Evolutionary conservation across 2,329 filamentous ascomycete genomes (phyloP), one percentile per base, ranked within the genome.

Genomic region (Emmonsia crescens): DNA sequence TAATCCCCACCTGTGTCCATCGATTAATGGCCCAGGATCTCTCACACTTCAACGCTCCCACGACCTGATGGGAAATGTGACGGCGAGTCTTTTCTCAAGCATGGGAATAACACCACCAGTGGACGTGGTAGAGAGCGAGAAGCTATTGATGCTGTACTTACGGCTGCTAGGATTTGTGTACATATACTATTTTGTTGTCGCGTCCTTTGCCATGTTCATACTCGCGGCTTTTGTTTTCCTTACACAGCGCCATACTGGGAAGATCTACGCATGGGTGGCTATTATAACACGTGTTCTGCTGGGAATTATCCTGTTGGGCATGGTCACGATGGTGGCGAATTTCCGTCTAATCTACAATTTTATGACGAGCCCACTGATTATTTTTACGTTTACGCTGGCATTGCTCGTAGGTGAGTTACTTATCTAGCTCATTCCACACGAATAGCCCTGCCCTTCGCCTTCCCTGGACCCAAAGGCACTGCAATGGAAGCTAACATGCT

Each of bases 311-410:
- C 61, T 75, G 8, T 67, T 68, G 6, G 65, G 69, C 38, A 63
- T 75, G 24, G 66, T 71, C 31, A 68, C 67, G 38, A 73, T 75
- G 42, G 67, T 68, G 9, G 63, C 64, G 31, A 62, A 73, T 64
- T 75, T 75, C 61, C 62, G 69, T 42, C 64, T 75, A 40, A 70
- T 71, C 0, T 74, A 74, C 66, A 68, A 67, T 2, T 76, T 74
- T 63, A 76, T 76, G 74, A 76, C 72, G 12, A 75, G 70, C 57
- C 73, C 74, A 5, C 67, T 69, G n/a, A 75, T 75, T 60, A 62
- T 76, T 21, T 74, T 73, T 61, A 70, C 71, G 12, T 72, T 73
- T 57, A 72, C 69, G 3, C 62, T 74, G 33, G 68, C 66, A 3
- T 63, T 76, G 46, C 60, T 74, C 31, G 63, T 67, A 38, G 70